Percentiles rank a stretch among this genome's conserved stretches.
Evolutionary conservation across 2,329 filamentous ascomycete species (phyloP).

Genomic region (Trichoderma koningii): DNA sequence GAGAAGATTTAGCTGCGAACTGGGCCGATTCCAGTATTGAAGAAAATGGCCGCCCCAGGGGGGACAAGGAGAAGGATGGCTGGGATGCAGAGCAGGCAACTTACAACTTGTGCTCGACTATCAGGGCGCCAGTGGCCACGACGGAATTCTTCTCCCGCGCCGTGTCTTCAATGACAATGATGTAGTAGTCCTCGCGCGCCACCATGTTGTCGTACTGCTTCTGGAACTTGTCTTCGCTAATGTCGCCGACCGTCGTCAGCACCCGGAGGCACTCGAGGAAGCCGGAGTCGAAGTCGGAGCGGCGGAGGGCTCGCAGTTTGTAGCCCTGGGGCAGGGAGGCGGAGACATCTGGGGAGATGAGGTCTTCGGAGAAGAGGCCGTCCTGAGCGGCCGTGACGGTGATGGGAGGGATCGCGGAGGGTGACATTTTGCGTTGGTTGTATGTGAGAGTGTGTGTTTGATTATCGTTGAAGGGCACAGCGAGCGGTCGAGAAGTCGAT

Average conservation of each 20-base stretch:
- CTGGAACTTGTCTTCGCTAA: constrained; percentile 72
- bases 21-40: neutral
- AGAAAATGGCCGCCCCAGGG: neutral
- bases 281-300: constrained; percentile 74
- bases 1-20: constrained; percentile 29
- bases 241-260: constrained; percentile 88
- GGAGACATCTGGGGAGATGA: constrained; percentile 76
- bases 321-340: constrained; percentile 78
- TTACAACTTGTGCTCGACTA: constrained; percentile 93
- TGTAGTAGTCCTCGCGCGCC: constrained; percentile 75
- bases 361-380: constrained; percentile 73
- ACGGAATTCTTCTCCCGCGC: constrained; percentile 58
- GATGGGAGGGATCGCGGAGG: constrained; percentile 11
- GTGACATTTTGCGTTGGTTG: constrained; percentile 1
- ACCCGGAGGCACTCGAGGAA: constrained; percentile 92
- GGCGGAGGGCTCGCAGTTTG: constrained; percentile 75
- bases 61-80: neutral
- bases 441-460: neutral
- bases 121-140: constrained; percentile 86
- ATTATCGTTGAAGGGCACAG: neutral
- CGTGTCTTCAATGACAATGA: constrained; percentile 81
- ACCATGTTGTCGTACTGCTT: constrained; percentile 82
- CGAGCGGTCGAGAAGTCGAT: neutral
- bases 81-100: constrained; percentile 33
- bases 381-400: constrained; percentile 33